phyloP scores from a whole-genome alignment of 345 rosid species.

The Gossypium herbaceum region DNA sequence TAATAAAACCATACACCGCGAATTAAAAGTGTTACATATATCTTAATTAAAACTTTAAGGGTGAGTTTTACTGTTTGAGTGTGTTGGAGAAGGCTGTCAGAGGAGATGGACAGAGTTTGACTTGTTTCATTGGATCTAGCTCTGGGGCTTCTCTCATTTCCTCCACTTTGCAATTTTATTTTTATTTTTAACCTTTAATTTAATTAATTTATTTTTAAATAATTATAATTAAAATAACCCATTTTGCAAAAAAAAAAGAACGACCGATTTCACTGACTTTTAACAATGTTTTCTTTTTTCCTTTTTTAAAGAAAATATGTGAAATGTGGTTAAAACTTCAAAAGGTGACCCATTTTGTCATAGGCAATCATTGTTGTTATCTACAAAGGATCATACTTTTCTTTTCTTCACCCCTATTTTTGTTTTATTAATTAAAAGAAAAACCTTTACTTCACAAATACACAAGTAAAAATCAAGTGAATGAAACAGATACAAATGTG shows the following conservation, averaged over 20 bases:
- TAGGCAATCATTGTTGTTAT: slow-evolving; percentile 11
- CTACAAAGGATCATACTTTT: background rate
- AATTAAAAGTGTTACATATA: too few species aligned
- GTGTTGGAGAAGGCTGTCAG: slow-evolving; percentile 27
- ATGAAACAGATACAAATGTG: background rate
- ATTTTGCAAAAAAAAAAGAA: too few species aligned
- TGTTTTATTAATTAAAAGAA: background rate
- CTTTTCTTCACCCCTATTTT: background rate
- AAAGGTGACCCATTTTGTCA: slow-evolving; percentile 7
- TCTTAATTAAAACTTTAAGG: background rate
- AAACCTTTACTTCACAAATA: background rate
- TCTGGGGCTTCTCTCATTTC: slow-evolving; percentile 2
- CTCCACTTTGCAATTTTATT: background rate
- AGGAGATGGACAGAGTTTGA: slow-evolving; percentile 25
- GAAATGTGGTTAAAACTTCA: slow-evolving; percentile 3
- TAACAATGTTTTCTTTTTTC: background rate
- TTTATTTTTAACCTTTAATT: background rate
- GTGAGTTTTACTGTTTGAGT: background rate
- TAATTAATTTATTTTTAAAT: too few species aligned
- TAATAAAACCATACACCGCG: too few species aligned
- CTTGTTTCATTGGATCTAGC: slow-evolving; percentile 32
- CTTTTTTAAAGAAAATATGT: background rate
- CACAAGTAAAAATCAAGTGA: background rate
- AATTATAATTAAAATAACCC: too few species aligned
- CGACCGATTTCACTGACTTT: too few species aligned